Base-by-base conservation (phyloP, 2,329 filamentous ascomycete genomes). In the Bipolaris victoriae region DNA sequence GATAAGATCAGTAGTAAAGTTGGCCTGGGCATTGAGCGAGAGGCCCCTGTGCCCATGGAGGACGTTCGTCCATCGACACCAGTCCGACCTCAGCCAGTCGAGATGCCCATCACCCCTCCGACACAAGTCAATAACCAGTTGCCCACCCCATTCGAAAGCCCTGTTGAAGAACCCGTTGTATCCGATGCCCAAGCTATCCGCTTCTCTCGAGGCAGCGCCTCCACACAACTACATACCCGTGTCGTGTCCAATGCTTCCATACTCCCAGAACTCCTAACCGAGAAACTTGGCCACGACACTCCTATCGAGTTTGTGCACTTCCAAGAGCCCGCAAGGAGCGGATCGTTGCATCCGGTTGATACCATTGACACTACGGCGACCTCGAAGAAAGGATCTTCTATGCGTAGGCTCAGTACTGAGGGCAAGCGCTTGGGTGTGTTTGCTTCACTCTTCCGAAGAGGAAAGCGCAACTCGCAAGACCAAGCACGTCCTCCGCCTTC, bases 391-490 rank as follows among this genome's bases (percentile, higher is more conserved):
- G 61, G 62, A 13, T 54, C 52, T 41, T 63, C 67, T 6, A 67
- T 58, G 33, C 65, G 69, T 50, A 56, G 65, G 41, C 70, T 73
- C 35, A 76, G 74, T 55, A 76, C 73, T 37, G 74, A 76, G 44
- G 68, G 71, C 55, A 68, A 64, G 54, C 72, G 74, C 41, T 71
- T 74, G 65, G 69, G 70, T 36, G 62, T 72, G 49, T 76, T 75
- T 65, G 67, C 74, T 22, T 73, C 90, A 0, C 85, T 97, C 35
- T 91, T 97, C 77, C 86, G 86, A 67, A 89, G 80, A 68, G 81
- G 78, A 80, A 85, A 81, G 82, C 80, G 75, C 81, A 71, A 63
- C 46, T 75, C 74, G 9, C 66, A 73, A 52, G 84, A 78, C 76
- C 86, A 76, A 71, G 79, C 77, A 43, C 78, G 79, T 77, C 84